Conservation (phyloP, 2,329 filamentous ascomycete genomes). For the Aspergillus eucalypticola region DNA sequence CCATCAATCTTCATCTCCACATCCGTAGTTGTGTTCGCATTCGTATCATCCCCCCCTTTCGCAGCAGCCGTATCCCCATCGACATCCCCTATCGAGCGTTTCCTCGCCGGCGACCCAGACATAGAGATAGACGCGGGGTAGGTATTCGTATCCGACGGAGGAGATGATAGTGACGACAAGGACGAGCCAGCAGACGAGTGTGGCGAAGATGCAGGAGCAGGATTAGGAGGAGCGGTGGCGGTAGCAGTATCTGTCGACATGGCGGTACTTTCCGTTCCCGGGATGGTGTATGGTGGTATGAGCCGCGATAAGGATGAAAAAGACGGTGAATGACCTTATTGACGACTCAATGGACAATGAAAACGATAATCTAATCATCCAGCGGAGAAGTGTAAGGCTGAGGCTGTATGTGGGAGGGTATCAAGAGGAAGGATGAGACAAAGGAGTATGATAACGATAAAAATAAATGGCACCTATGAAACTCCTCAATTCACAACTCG, state of each 20-base stretch:
- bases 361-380: neutral
- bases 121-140: neutral
- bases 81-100: slow-evolving; percentile 3
- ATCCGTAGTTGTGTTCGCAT: neutral
- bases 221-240: slow-evolving; percentile 18
- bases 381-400: neutral
- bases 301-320: no score
- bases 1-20: neutral
- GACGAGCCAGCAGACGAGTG: no score
- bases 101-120: neutral
- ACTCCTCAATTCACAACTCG: neutral
- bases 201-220: slow-evolving; percentile 9
- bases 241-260: neutral
- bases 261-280: neutral
- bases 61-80: neutral
- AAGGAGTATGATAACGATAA: neutral
- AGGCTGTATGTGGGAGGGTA: no score
- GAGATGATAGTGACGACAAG: slow-evolving; percentile 14
- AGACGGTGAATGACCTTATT: neutral
- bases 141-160: slow-evolving; percentile 33
- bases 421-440: no score
- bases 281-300: no score
- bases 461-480: neutral
- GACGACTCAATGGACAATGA: neutral
- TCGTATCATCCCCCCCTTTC: neutral